Percentiles rank a stretch among this genome's conserved stretches.
phyloP scores from a whole-genome alignment of 2,329 filamentous ascomycete species.

The Cercospora zeae-maydis region DNA sequence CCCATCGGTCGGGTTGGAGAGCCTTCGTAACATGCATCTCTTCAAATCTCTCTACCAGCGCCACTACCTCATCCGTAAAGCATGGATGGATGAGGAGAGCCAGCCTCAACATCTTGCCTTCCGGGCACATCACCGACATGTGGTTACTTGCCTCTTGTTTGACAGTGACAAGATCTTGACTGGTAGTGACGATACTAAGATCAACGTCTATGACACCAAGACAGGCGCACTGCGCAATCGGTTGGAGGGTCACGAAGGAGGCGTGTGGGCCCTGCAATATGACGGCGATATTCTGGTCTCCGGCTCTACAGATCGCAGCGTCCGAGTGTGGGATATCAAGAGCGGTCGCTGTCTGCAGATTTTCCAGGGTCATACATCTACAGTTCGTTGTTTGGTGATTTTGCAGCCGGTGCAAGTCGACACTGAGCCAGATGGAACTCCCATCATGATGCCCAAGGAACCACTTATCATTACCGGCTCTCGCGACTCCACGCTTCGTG shows the following conservation, averaged over 20 bases:
- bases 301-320: slow-evolving; percentile 90
- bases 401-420: slow-evolving; percentile 80
- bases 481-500: slow-evolving; percentile 85
- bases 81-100: slow-evolving; percentile 80
- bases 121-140: slow-evolving; percentile 90
- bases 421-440: slow-evolving; percentile 64
- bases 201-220: slow-evolving; percentile 96
- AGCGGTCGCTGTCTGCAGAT: slow-evolving; percentile 88
- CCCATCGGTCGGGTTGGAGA: slow-evolving; percentile 72
- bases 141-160: slow-evolving; percentile 96
- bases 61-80: slow-evolving; percentile 83
- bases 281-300: slow-evolving; percentile 93
- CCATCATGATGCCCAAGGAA: slow-evolving; percentile 87
- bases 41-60: slow-evolving; percentile 96
- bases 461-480: slow-evolving; percentile 97
- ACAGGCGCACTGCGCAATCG: slow-evolving; percentile 80
- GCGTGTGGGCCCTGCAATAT: slow-evolving; percentile 96
- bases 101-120: slow-evolving; percentile 92
- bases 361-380: slow-evolving; percentile 96
- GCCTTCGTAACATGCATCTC: slow-evolving; percentile 78
- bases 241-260: slow-evolving; percentile 90
- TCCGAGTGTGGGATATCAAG: slow-evolving; percentile 99
- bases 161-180: slow-evolving; percentile 98
- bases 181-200: slow-evolving; percentile 94
- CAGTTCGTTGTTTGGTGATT: slow-evolving; percentile 92